These are phyloP conservation scores for Marasmius oreades DNA, from an alignment of 1,284 basidiomycete species.

Conservation along the genomic window DNA sequence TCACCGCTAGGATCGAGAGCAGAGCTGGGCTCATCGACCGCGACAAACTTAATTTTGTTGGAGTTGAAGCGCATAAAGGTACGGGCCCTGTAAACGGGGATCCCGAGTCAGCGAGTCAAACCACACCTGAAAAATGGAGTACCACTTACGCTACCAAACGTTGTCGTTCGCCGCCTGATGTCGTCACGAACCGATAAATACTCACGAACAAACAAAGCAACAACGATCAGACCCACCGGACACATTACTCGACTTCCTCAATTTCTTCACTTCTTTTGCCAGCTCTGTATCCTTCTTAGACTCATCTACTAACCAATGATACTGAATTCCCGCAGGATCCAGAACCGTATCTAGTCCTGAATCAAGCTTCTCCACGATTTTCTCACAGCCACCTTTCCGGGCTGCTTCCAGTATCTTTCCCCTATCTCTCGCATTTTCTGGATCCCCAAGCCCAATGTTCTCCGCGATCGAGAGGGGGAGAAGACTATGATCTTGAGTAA, in stretches of 20 bases:
- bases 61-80: constrained; percentile 44
- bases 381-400: constrained; percentile 33
- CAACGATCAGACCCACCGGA: constrained; percentile 21
- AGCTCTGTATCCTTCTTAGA: constrained; percentile 29
- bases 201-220: not conserved
- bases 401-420: constrained; percentile 32
- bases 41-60: constrained; percentile 39
- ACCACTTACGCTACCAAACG: constrained; percentile 36
- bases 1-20: constrained; percentile 51
- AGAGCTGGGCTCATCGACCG: constrained; percentile 52
- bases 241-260: constrained; percentile 32
- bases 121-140: not conserved
- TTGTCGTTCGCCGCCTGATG: constrained; percentile 38
- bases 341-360: constrained; percentile 29
- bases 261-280: constrained; percentile 27
- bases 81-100: constrained; percentile 25
- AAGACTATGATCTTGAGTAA: constrained; percentile 41
- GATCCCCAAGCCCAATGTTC: constrained; percentile 44
- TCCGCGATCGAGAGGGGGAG: constrained; percentile 41
- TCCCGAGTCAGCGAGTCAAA: not conserved
- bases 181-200: not conserved
- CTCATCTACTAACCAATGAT: constrained; percentile 28
- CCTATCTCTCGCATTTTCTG: constrained; percentile 23
- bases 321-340: constrained; percentile 25
- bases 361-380: constrained; percentile 28